Evolutionary conservation across 306 rosid species (phyloP).

Genomic region (Senna tora): DNA sequence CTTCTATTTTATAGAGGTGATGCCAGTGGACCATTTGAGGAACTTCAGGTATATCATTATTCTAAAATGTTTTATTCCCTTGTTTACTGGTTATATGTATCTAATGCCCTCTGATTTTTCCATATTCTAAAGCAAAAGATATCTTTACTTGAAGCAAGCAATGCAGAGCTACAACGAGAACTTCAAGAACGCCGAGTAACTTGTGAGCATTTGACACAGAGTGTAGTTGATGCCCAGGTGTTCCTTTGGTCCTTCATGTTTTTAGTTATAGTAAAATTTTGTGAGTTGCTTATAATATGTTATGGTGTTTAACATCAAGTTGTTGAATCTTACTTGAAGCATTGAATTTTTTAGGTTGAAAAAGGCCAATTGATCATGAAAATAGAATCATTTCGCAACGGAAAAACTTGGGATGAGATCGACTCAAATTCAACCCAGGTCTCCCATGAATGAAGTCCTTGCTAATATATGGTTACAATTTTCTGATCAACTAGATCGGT

Average conservation of each 20-base stretch:
- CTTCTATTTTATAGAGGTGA: constrained; percentile 78
- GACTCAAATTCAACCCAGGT: constrained; percentile 79
- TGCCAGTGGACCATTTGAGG: constrained; percentile 73
- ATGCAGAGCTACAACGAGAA: constrained; percentile 69
- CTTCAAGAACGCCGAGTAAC: constrained; percentile 49
- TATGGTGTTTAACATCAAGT: constrained; percentile 1
- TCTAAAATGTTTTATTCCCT: constrained; percentile 20
- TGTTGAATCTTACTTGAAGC: constrained; percentile 27
- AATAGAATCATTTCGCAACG: constrained; percentile 78
- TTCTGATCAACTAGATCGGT: constrained; percentile 8
- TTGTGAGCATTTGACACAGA: constrained; percentile 45
- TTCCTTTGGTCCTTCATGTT: constrained; percentile 25
- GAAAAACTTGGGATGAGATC: constrained; percentile 95
- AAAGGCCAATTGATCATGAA: constrained; percentile 73
- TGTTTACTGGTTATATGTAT: constrained; percentile 12
- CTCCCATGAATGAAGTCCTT: constrained; percentile 25
- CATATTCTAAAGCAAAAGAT: constrained; percentile 91
- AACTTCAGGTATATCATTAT: constrained; percentile 68
- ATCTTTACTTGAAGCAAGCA: constrained; percentile 90
- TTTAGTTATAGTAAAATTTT: constrained; percentile 31
- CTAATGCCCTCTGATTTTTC: constrained; percentile 28
- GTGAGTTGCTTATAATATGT: constrained; percentile 32
- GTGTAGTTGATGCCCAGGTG: constrained; percentile 53
- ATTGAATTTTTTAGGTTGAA: constrained; percentile 68
- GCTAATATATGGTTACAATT: constrained; percentile 2